Evolutionary conservation across 805 yeast species (phyloP).

Genomic region (Wickerhamomyces pijperi): DNA sequence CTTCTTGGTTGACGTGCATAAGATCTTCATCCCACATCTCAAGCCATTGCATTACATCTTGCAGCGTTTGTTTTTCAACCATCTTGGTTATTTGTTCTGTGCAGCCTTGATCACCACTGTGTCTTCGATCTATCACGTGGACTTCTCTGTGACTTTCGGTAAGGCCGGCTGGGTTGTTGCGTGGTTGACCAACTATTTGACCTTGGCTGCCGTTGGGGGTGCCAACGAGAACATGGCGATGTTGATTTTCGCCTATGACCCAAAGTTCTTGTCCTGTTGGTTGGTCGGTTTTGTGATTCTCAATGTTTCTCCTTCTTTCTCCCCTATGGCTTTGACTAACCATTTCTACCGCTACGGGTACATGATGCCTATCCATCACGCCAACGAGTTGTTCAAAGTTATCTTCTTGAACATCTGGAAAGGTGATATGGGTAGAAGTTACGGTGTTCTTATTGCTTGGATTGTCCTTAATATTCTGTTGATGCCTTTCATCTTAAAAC

Average conservation of each 20-base stretch:
- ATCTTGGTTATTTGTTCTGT: constrained; percentile 41
- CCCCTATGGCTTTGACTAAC: constrained; percentile 48
- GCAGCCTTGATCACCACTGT: constrained; percentile 50
- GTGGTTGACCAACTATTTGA: constrained; percentile 58
- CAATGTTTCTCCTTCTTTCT: constrained; percentile 55
- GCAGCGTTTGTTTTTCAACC: constrained; percentile 40
- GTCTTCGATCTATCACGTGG: constrained; percentile 60
- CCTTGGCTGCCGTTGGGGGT: constrained; percentile 71
- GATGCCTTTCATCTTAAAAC: constrained; percentile 33
- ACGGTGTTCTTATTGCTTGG: constrained; percentile 53
- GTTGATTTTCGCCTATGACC: constrained; percentile 38
- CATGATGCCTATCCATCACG: constrained; percentile 58
- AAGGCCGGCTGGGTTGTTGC: constrained; percentile 60
- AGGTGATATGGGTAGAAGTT: constrained; percentile 45
- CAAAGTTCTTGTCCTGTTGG: constrained; percentile 65
- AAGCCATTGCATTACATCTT: constrained; percentile 34
- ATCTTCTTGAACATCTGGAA: constrained; percentile 44
- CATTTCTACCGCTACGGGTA: constrained; percentile 50
- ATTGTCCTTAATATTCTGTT: constrained; percentile 31
- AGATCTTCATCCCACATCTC: constrained; percentile 32
- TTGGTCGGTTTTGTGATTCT: constrained; percentile 51
- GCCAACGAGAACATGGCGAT: constrained; percentile 57
- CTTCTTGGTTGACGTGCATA: constrained; percentile 46
- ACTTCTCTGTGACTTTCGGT: constrained; percentile 48
- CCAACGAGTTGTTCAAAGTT: constrained; percentile 48